These are phyloP conservation scores for Forsythia viridissima DNA, from an alignment of 257 asterid species.

Conservation along the genomic window DNA sequence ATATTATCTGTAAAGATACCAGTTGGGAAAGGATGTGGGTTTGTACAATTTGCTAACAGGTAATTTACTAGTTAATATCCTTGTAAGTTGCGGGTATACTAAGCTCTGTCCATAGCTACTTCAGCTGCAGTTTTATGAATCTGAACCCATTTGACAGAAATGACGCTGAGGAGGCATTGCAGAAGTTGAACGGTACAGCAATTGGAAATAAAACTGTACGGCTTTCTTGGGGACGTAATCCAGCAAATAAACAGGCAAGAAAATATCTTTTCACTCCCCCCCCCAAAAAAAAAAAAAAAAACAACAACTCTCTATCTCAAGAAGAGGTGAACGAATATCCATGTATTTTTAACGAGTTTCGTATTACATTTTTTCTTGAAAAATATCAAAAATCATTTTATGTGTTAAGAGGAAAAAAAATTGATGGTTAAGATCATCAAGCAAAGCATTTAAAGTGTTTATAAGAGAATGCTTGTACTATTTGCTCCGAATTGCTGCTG, in stretches of 20 bases:
- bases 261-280: background rate
- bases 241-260: conserved; percentile 47
- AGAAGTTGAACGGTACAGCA: conserved; percentile 42
- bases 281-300: background rate
- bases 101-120: background rate
- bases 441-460: background rate
- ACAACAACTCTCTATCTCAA: background rate
- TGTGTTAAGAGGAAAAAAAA: background rate
- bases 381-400: background rate
- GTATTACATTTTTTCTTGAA: background rate
- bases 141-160: conserved; percentile 29
- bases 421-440: background rate
- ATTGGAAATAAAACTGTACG: conserved; percentile 51
- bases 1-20: conserved; percentile 53
- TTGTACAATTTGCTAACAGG: conserved; percentile 55
- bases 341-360: background rate
- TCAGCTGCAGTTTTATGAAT: background rate
- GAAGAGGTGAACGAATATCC: background rate
- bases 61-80: background rate
- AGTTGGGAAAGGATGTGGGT: conserved; percentile 58
- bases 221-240: conserved; percentile 57
- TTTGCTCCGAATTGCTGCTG: background rate
- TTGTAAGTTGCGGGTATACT: background rate
- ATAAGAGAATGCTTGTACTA: background rate
- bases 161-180: conserved; percentile 56